Conservation (phyloP, 148 eudicot species). For the Cornus suecica region DNA sequence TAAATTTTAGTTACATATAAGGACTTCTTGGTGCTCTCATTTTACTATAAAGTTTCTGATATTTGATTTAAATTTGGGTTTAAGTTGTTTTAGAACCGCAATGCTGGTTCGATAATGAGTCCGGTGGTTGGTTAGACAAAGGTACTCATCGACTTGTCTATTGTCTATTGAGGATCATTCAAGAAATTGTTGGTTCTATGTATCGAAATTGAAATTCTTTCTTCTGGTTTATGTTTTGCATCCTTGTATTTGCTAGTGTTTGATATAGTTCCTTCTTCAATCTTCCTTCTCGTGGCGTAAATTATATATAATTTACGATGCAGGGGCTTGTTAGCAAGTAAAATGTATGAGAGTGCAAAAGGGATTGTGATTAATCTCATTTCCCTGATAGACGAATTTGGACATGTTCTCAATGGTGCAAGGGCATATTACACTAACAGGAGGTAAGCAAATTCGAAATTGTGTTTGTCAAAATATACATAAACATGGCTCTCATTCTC, state of each 20-base stretch:
- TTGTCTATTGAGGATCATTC: not conserved
- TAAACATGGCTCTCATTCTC: too few relatives aligned
- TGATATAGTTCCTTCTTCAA: slow-evolving; percentile 1
- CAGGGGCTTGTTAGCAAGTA: slow-evolving; percentile 90
- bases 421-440: slow-evolving; percentile 88
- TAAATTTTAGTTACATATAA: too few relatives aligned
- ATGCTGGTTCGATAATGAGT: not conserved
- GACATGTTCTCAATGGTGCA: slow-evolving; percentile 88
- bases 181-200: not conserved
- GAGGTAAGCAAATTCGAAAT: slow-evolving; percentile 36
- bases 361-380: slow-evolving; percentile 85
- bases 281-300: not conserved
- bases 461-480: too few relatives aligned
- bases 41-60: not conserved
- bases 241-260: not conserved
- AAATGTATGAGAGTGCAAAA: slow-evolving; percentile 86
- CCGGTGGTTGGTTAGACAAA: not conserved
- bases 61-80: not conserved
- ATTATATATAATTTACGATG: slow-evolving; percentile 13
- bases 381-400: slow-evolving; percentile 64
- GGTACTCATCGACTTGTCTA: not conserved
- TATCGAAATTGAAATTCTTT: not conserved
- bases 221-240: not conserved
- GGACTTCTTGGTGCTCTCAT: not conserved
- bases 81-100: not conserved